Percentiles rank a stretch among this genome's conserved stretches.
Evolutionary conservation across 305 asterid species (phyloP).

Genomic region (Striga hermonthica): DNA sequence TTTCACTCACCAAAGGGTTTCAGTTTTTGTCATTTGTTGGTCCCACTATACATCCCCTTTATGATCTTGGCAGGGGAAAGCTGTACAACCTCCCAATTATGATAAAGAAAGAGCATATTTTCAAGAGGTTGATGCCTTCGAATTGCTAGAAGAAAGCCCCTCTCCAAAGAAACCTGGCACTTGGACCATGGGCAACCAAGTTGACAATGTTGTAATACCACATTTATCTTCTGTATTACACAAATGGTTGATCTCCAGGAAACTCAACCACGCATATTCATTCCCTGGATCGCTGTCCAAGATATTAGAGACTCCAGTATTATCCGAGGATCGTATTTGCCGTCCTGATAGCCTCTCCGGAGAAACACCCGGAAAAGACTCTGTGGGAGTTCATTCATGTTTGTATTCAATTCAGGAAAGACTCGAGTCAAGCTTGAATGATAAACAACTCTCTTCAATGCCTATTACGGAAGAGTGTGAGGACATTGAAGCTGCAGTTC

Average conservation of each 20-base stretch:
- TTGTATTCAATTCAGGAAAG: conserved; percentile 37
- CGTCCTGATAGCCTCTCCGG: conserved; percentile 31
- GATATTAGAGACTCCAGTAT: conserved; percentile 67
- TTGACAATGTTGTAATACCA: conserved; percentile 44
- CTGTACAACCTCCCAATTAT: conserved; percentile 49
- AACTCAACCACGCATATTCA: conserved; percentile 44
- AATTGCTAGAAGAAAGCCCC: conserved; percentile 90
- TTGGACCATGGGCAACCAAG: conserved; percentile 59
- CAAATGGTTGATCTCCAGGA: conserved; percentile 73
- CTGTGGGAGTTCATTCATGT: conserved; percentile 36
- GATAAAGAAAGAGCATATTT: conserved; percentile 77
- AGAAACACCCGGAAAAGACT: conserved; percentile 37
- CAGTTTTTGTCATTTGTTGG: conserved; percentile 13
- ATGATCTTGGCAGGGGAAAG: conserved; percentile 52
- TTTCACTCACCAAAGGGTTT: conserved; percentile 24
- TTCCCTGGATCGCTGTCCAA: conserved; percentile 64
- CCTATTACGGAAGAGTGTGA: conserved; percentile 42
- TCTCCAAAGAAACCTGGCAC: conserved; percentile 79
- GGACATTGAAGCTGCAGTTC: conserved; percentile 60
- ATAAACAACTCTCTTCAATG: conserved; percentile 40
- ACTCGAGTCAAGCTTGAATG: conserved; percentile 38
- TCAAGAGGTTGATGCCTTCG: conserved; percentile 87
- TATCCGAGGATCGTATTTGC: conserved; percentile 34
- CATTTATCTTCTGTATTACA: conserved; percentile 70
- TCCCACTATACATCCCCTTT: conserved; percentile 24